These are phyloP conservation scores for Euptelea pleiosperma DNA, from an alignment of 164 flowering plant species.

Conservation along the genomic window DNA sequence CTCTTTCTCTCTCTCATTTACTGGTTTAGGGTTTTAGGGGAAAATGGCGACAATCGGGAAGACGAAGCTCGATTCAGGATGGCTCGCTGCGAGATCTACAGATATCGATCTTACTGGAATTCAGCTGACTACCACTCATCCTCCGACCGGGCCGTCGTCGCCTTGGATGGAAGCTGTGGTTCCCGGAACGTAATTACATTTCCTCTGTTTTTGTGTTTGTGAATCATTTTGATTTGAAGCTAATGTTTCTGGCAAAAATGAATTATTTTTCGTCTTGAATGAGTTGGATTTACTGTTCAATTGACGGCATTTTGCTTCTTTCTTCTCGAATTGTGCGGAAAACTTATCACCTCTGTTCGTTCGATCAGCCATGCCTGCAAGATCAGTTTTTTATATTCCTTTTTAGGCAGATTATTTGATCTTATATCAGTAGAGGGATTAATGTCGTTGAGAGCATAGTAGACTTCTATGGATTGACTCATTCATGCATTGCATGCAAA, in stretches of 20 bases:
- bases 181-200: conserved; percentile 81
- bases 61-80: conserved; percentile 63
- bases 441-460: too few species aligned
- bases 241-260: neutral
- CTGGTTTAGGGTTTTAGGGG: conserved; percentile 5
- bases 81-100: conserved; percentile 95
- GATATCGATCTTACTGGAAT: conserved; percentile 63
- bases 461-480: too few species aligned
- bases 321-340: neutral
- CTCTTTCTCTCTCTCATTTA: neutral
- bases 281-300: neutral
- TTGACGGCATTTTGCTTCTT: neutral
- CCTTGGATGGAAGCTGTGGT: conserved; percentile 94
- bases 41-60: conserved; percentile 65
- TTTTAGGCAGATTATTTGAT: neutral
- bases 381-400: neutral
- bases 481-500: too few species aligned
- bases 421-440: neutral
- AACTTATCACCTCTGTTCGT: neutral
- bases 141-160: conserved; percentile 33
- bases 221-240: conserved; percentile 1
- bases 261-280: neutral
- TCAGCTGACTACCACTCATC: conserved; percentile 83
- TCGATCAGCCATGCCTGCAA: neutral
- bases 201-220: neutral